Conservation (phyloP, 1,284 basidiomycete species). For the Papiliotrema fonsecae region DNA sequence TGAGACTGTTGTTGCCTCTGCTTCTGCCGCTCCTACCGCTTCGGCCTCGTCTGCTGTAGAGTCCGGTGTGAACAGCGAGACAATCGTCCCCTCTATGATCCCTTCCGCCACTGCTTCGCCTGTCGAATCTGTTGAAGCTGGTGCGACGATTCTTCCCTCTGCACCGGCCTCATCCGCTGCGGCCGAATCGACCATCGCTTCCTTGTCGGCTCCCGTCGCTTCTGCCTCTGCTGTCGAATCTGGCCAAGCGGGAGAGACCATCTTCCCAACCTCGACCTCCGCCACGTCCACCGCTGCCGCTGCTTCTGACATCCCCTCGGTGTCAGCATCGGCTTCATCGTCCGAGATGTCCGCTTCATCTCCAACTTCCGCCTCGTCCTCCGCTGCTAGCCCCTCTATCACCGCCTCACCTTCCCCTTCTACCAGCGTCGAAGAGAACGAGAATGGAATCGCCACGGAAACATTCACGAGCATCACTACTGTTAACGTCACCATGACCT, state of each 20-base stretch:
- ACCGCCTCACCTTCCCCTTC: slow-evolving; percentile 2
- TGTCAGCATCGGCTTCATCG: neutral
- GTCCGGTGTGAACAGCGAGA: neutral
- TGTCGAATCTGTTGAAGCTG: slow-evolving; percentile 1
- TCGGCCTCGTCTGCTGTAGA: neutral
- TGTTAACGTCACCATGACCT: slow-evolving; percentile 32
- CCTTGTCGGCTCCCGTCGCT: neutral
- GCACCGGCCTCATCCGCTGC: neutral
- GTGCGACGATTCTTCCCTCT: slow-evolving; percentile 1
- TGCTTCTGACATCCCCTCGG: neutral
- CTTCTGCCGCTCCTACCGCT: slow-evolving; percentile 3
- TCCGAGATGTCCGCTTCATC: neutral
- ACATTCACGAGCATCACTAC: slow-evolving; percentile 31
- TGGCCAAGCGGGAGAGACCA: slow-evolving; percentile 1
- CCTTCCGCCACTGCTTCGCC: neutral
- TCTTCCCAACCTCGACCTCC: neutral
- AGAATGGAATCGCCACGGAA: slow-evolving; percentile 34
- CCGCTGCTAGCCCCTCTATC: neutral
- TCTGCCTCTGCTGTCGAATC: slow-evolving; percentile 2
- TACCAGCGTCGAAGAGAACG: slow-evolving; percentile 23
- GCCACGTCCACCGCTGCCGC: neutral
- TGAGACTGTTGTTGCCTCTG: neutral
- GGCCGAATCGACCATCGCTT: neutral
- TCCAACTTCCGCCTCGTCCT: neutral
- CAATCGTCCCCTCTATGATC: neutral